Evolutionary conservation across 2,329 filamentous ascomycete species (phyloP).

Genomic region (Cladosporium oxysporum): DNA sequence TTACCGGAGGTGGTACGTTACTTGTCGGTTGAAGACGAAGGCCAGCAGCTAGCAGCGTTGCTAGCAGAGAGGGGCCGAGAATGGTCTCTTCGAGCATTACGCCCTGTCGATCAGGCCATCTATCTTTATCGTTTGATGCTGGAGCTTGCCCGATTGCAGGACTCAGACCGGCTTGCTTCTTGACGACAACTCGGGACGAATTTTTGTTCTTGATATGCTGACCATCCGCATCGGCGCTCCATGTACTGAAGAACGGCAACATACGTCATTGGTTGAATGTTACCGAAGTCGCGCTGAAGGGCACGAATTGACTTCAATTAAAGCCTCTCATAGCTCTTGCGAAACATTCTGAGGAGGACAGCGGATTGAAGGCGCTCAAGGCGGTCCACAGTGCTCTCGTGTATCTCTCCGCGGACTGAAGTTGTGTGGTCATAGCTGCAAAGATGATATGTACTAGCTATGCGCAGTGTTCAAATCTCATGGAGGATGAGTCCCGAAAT

Average conservation of each 20-base stretch:
- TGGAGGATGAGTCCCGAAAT: too few relatives aligned
- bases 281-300: not conserved
- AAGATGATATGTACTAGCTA: not conserved
- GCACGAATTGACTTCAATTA: not conserved
- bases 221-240: not conserved
- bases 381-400: not conserved
- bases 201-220: too few relatives aligned
- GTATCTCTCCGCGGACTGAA: not conserved
- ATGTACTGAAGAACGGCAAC: not conserved
- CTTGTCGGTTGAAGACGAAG: conserved; percentile 38
- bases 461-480: not conserved
- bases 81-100: conserved; percentile 22
- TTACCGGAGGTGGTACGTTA: conserved; percentile 54
- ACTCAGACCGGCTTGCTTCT: conserved; percentile 12
- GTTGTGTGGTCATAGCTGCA: not conserved
- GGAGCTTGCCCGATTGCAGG: conserved; percentile 21
- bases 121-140: conserved; percentile 24
- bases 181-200: not conserved
- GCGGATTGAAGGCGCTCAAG: not conserved
- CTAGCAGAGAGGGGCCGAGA: conserved; percentile 24
- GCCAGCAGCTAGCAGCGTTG: conserved; percentile 20
- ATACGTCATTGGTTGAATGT: not conserved
- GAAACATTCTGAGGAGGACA: not conserved
- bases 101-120: conserved; percentile 22
- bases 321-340: not conserved